Evolutionary conservation across 2,329 filamentous ascomycete genomes (phyloP), one percentile per base, ranked within the genome.

Genomic region (Colletotrichum costaricense): DNA sequence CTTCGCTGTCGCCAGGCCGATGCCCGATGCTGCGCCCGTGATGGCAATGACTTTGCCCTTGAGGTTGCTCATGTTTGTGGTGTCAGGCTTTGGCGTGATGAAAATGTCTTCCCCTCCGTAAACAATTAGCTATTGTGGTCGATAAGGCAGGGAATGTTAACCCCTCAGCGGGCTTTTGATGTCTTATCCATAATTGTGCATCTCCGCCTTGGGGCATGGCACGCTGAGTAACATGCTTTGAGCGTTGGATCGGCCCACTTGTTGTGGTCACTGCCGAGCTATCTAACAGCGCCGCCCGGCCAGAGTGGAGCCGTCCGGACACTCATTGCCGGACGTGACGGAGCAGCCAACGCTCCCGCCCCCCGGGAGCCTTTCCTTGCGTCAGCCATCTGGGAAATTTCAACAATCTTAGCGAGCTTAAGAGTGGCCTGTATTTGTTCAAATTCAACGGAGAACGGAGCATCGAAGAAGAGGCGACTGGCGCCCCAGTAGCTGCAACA

Each of bases 21-120:
- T 89, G 12, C 87, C 88, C 5, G 82, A 82, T 0, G 84, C 84
- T 1, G 84, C 84, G 35, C 87, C 87, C 4, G 86, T 88, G 30
- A 89, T 77, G 66, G 85, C 85, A 71, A 88, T 83, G 58, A 88
- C 82, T 78, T 86, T 88, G 69, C 71, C 76, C 19, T 74, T 52
- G 7, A 80, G 71, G 5, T 62, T 54, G 49, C 57, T 35, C 67
- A 74, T 71, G 14, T 26, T 57, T 46, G 7, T 38, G 12, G 4
- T 28, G 9, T 35, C 33, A 49, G 1, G 3, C 19, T 49, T 49
- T 22, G 19, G 1, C 16, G 38, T 14, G 38, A 19, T 8, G 24
- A 8, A 4, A n/a, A 24, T 14, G 28, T n/a, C 24, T 11, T 30
- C 19, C 2, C 5, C 12, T 11, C 8, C 30, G n/a, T 22, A 11